Percentiles rank a stretch among this genome's conserved stretches.
phyloP scores from a whole-genome alignment of 2,329 filamentous ascomycete species.

The Cytospora chrysosperma region DNA sequence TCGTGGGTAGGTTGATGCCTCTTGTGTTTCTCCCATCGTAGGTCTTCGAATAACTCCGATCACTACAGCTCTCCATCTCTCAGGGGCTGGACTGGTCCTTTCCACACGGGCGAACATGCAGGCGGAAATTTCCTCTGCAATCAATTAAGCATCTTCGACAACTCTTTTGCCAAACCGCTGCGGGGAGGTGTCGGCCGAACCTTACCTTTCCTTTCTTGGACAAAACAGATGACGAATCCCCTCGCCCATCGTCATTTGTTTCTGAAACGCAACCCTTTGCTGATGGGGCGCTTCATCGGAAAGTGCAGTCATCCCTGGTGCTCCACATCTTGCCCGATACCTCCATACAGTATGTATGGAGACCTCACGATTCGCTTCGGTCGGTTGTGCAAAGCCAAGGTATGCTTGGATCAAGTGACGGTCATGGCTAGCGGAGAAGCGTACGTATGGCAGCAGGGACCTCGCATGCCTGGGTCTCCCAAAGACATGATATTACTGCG shows the following conservation, averaged over 20 bases:
- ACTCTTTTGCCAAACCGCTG: not conserved
- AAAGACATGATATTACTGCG: too few species aligned
- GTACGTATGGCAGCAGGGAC: slow-evolving; percentile 6
- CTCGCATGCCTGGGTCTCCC: not conserved
- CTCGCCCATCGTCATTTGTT: slow-evolving; percentile 19
- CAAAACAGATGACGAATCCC: slow-evolving; percentile 14
- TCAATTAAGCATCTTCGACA: not conserved
- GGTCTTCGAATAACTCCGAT: not conserved
- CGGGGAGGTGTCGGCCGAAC: not conserved
- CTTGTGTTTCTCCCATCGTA: not conserved
- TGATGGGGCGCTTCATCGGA: slow-evolving; percentile 3
- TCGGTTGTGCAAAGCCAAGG: not conserved
- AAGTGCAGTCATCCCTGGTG: not conserved
- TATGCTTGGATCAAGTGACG: slow-evolving; percentile 2
- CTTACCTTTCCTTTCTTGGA: not conserved
- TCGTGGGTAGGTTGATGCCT: not conserved
- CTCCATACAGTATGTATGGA: too few species aligned
- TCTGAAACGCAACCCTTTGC: slow-evolving; percentile 15
- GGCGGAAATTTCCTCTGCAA: not conserved
- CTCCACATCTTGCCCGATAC: slow-evolving; percentile 4
- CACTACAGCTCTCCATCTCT: too few species aligned
- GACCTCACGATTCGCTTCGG: not conserved
- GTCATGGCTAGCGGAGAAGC: slow-evolving; percentile 1
- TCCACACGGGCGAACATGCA: not conserved
- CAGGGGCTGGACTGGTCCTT: not conserved